Evolutionary conservation across 495 filamentous ascomycete genomes (phyloP), one percentile per base, ranked within the genome.

Genomic region (Talaromyces borbonicus): DNA sequence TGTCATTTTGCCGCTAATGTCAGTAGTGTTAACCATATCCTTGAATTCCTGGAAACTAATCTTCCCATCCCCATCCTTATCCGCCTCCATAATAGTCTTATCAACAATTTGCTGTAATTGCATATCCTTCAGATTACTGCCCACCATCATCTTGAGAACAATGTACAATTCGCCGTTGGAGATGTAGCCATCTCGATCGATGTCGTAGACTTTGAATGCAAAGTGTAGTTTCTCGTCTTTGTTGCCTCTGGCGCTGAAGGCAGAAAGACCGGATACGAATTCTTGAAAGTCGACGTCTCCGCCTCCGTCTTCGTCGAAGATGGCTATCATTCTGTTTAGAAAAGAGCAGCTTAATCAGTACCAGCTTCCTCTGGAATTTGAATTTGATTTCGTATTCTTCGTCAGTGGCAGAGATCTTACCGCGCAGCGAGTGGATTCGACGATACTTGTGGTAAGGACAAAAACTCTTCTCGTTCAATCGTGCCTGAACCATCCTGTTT

Each of bases 101-200:
- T 99, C 92, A 49, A 99, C 92, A 40, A 77, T 77, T 63, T 77
- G 92, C 67, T 99, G 92, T 66, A 99, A 69, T 68, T 99, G 92
- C 67, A 94, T 83, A 61, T 99, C 93, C 77, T 99, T 99, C 58
- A 99, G 68, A 68, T 99, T 99, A 69, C 88, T 96, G 36, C 92
- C 92, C 50, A 99, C 92, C 92, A 99, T 99, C 92, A 99, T 99
- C 81, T 99, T 99, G 52, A 99, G 73, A 57, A 99, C 92, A 59
- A 99, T 96, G 63, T 97, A 99, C 33, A 99, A 74, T 71, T 99
- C 92, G 49, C 92, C 92, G 66, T 99, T 99, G 69, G 85, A 92
- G 56, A 99, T 99, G 66, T 86, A 99, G 4, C 93, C 92, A 68
- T 99, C 92, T 23, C 92, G 83, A 69, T 99, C 92, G 53, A 99